Conservation (phyloP, 2,329 filamentous ascomycete genomes). For the Cladosporium sp. region DNA sequence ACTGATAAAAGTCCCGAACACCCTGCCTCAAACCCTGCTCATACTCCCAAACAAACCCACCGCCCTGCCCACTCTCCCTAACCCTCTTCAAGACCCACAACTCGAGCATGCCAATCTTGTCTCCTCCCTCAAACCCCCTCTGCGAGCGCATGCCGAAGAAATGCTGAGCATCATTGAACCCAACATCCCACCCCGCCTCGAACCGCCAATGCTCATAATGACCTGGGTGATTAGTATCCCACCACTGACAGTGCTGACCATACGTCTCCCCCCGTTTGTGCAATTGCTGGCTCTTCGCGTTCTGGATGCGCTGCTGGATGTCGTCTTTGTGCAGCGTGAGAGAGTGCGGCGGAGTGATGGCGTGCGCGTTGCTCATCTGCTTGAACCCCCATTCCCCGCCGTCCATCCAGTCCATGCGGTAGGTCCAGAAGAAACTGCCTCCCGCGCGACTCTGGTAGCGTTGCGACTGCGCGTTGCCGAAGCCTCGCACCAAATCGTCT, state of each 20-base stretch:
- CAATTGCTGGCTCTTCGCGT: conserved; percentile 39
- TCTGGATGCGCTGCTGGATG: conserved; percentile 33
- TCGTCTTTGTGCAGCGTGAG: conserved; percentile 36
- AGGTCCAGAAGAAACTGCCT: conserved; percentile 58
- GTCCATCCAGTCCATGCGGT: conserved; percentile 60
- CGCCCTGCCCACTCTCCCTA: conserved; percentile 46
- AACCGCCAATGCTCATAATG: conserved; percentile 51
- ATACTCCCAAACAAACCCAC: conserved; percentile 48
- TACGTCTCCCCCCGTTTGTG: conserved; percentile 36
- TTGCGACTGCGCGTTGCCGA: conserved; percentile 47
- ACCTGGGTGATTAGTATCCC: conserved; percentile 44
- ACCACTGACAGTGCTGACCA: conserved; percentile 47
- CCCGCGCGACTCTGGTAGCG: conserved; percentile 48
- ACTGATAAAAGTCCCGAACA: conserved; percentile 38
- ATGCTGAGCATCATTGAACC: conserved; percentile 50
- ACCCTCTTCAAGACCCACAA: conserved; percentile 56
- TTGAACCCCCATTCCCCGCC: conserved; percentile 59
- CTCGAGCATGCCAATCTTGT: conserved; percentile 55
- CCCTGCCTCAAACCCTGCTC: conserved; percentile 48
- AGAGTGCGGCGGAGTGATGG: conserved; percentile 39
- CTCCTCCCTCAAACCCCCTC: conserved; percentile 37
- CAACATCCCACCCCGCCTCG: conserved; percentile 52
- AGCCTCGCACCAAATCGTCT: conserved; percentile 40
- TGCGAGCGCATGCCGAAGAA: conserved; percentile 47
- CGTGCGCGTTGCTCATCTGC: conserved; percentile 45